Evolutionary conservation across 768 basidiomycete genomes (phyloP).

Genomic region (Lentinula raphanica): DNA sequence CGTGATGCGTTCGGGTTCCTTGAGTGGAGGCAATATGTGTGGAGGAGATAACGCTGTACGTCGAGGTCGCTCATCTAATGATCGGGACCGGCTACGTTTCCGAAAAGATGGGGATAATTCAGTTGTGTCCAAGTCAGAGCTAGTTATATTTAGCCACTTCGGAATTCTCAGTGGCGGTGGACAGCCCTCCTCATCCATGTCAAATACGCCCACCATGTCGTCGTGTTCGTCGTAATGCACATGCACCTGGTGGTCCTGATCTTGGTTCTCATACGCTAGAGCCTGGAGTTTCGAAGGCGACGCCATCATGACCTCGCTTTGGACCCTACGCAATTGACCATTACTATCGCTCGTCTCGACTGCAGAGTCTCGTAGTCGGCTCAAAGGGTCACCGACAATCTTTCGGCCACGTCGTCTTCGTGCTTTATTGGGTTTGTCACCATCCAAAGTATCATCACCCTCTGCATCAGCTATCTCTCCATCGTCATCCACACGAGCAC

Average conservation of each 20-base stretch:
- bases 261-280: constrained; percentile 26
- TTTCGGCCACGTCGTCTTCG: constrained; percentile 37
- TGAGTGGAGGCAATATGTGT: background rate
- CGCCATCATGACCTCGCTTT: constrained; percentile 53
- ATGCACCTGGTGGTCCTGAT: constrained; percentile 23
- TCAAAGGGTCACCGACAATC: constrained; percentile 21
- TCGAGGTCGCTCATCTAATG: constrained; percentile 19
- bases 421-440: constrained; percentile 21
- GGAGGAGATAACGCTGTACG: constrained; percentile 9
- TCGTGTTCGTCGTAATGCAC: constrained; percentile 28
- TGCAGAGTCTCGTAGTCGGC: constrained; percentile 32
- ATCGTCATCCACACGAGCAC: constrained; percentile 49
- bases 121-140: constrained; percentile 16
- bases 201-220: constrained; percentile 30
- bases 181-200: constrained; percentile 30
- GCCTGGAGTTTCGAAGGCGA: constrained; percentile 29
- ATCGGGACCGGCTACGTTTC: constrained; percentile 27
- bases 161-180: background rate
- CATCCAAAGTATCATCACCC: constrained; percentile 21
- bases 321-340: constrained; percentile 51
- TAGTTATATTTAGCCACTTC: background rate
- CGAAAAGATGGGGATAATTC: constrained; percentile 29
- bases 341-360: constrained; percentile 21
- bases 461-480: constrained; percentile 44
- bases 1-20: constrained; percentile 35